Base-by-base conservation (phyloP, 176 grass and related monocot genomes). In the Ampelocalamus luodianensis region DNA sequence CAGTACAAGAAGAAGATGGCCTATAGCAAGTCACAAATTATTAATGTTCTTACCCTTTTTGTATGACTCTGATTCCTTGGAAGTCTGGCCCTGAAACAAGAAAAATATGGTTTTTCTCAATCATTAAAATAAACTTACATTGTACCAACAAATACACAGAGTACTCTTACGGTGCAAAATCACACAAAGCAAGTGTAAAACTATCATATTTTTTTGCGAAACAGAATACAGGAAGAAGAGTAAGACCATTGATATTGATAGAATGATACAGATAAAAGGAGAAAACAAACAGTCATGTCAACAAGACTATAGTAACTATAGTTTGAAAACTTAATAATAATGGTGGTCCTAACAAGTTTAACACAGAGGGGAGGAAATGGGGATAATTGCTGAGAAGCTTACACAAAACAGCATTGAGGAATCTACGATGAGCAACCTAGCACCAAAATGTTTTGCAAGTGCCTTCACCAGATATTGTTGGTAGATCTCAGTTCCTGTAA, bases 401-500 rank as follows among this genome's bases (percentile, higher is more conserved):
- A 98, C 96, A 86, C 91, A 84, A 48, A 92, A 85, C 61, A 98
- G 40, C 76, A 90, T 83, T 56, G 89, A 89, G 77, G 89, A 98
- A 86, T 98, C 91, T 80, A 98, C 45, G 49, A 90, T 80, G 63
- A 98, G 96, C 83, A 98, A 85, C 79, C 90, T 90, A 85, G 93
- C 93, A 90, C 87, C 78, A 81, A 98, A 98, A 71, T 98, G 66
- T 68, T 98, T 93, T 79, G 91, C 88, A 78, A 98, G 93, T 79
- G 93, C 93, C 81, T 94, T 98, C 76, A 95, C 90, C 74, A 98
- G 82, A 85, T 90, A 93, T 63, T 98, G 93, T 91, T 96, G 93
- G 87, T 92, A 98, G 76, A 96, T 98, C 50, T 98, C 96, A 91
- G 91, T 90, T 87, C 96, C 96, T 98, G 79, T 44, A 88, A 39